These are phyloP conservation scores for Globisporangium emineosum DNA, from an alignment of 352 stramenopile species.

Conservation along the genomic window DNA sequence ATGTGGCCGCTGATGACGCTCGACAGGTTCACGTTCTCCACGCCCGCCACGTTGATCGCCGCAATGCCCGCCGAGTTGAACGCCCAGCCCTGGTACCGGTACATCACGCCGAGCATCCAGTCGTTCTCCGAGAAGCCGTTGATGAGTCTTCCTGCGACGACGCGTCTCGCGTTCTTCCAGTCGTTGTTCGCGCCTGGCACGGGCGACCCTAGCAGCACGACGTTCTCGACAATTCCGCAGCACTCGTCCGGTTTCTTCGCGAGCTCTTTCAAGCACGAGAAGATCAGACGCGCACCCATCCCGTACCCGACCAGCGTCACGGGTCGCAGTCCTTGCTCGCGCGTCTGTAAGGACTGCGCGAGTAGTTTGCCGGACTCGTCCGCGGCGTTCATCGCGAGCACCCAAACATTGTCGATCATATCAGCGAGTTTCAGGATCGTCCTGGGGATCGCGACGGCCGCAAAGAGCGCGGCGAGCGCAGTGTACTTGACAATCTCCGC, in stretches of 20 bases:
- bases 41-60: conserved; percentile 52
- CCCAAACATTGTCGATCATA: conserved; percentile 87
- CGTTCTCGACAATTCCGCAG: conserved; percentile 86
- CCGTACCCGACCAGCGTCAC: conserved; percentile 89
- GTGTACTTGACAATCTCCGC: conserved; percentile 77
- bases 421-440: conserved; percentile 63
- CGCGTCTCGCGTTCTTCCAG: conserved; percentile 61
- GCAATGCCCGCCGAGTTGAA: conserved; percentile 75
- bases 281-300: conserved; percentile 88
- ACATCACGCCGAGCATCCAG: conserved; percentile 91
- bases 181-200: conserved; percentile 53
- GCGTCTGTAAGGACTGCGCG: conserved; percentile 56
- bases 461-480: conserved; percentile 67
- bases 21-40: conserved; percentile 86
- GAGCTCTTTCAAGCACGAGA: conserved; percentile 87
- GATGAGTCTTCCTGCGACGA: conserved; percentile 86
- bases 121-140: conserved; percentile 91
- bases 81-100: conserved; percentile 82
- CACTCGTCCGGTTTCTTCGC: conserved; percentile 54
- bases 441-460: conserved; percentile 68
- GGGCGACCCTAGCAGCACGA: conserved; percentile 81
- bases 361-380: conserved; percentile 74
- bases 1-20: conserved; percentile 77
- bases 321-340: conserved; percentile 74
- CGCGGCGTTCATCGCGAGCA: conserved; percentile 71